These are phyloP conservation scores for Xylaria polymorpha DNA, from an alignment of 2,329 filamentous ascomycete species.

Conservation along the genomic window DNA sequence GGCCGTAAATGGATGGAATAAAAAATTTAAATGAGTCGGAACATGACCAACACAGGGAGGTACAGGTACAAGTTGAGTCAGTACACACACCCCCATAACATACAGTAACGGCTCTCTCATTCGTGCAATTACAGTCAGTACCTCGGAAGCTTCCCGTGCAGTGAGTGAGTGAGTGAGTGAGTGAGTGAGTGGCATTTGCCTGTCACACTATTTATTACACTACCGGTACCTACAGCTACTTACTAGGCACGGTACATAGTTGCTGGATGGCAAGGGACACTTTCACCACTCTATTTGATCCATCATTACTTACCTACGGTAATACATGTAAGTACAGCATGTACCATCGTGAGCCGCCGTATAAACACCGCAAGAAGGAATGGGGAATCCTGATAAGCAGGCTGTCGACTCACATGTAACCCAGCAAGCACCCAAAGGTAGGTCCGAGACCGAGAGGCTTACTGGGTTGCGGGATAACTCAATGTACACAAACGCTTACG, in stretches of 20 bases:
- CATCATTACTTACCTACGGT: too few relatives aligned
- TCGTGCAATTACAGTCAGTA: slow-evolving; percentile 14
- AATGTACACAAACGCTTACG: slow-evolving; percentile 19
- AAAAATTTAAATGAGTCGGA: slow-evolving; percentile 15
- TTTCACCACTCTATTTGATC: not conserved
- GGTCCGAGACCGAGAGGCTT: slow-evolving; percentile 34
- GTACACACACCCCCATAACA: not conserved
- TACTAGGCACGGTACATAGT: too few relatives aligned
- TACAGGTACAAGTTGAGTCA: not conserved
- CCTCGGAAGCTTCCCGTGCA: slow-evolving; percentile 20
- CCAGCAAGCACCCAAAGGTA: slow-evolving; percentile 17
- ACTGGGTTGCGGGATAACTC: slow-evolving; percentile 24
- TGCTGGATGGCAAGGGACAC: too few relatives aligned
- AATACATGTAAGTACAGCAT: too few relatives aligned
- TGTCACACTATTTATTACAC: slow-evolving; percentile 17
- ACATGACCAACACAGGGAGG: slow-evolving; percentile 22
- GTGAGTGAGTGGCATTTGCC: too few relatives aligned
- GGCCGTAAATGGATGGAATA: slow-evolving; percentile 16
- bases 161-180: too few relatives aligned
- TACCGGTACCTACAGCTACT: too few relatives aligned
- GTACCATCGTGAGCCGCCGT: not conserved
- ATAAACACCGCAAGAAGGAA: slow-evolving; percentile 3
- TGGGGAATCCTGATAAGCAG: slow-evolving; percentile 32
- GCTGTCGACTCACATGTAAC: slow-evolving; percentile 14
- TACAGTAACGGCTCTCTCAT: slow-evolving; percentile 20